These are phyloP conservation scores for Dujonia santamariae DNA, from an alignment of 1,139 yeast species.

Conservation along the genomic window DNA sequence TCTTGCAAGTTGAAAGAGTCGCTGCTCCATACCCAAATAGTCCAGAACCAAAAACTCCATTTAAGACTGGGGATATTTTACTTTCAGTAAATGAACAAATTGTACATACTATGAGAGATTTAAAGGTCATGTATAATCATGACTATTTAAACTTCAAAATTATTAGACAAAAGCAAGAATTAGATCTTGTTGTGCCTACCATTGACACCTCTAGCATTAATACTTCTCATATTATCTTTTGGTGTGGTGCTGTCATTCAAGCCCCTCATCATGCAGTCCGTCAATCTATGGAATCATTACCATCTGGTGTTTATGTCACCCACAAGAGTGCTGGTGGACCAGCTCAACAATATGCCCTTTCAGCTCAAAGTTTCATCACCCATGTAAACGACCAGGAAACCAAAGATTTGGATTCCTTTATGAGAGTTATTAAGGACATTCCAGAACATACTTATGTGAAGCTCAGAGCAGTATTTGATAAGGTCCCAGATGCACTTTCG, in stretches of 20 bases:
- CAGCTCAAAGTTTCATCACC: constrained; percentile 79
- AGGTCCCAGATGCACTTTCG: constrained; percentile 81
- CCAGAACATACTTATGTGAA: constrained; percentile 82
- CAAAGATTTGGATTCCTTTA: constrained; percentile 62
- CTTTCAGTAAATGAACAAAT: constrained; percentile 64
- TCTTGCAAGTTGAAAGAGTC: constrained; percentile 63
- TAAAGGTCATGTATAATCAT: constrained; percentile 50
- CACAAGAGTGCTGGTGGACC: constrained; percentile 78
- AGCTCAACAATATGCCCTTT: constrained; percentile 78
- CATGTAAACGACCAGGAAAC: constrained; percentile 82
- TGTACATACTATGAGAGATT: constrained; percentile 65
- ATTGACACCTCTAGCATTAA: constrained; percentile 52
- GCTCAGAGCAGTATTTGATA: constrained; percentile 77
- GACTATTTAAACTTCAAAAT: constrained; percentile 55
- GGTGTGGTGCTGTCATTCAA: constrained; percentile 76
- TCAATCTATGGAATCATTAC: constrained; percentile 73
- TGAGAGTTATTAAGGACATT: constrained; percentile 58
- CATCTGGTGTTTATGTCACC: constrained; percentile 81
- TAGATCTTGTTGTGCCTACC: constrained; percentile 63
- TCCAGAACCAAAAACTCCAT: constrained; percentile 22
- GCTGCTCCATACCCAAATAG: constrained; percentile 13
- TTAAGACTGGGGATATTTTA: constrained; percentile 67
- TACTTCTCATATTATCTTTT: constrained; percentile 66
- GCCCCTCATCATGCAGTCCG: constrained; percentile 50
- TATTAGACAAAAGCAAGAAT: constrained; percentile 50